Conservation (phyloP, 1,284 basidiomycete species). For the Rhodotorula sp. region DNA sequence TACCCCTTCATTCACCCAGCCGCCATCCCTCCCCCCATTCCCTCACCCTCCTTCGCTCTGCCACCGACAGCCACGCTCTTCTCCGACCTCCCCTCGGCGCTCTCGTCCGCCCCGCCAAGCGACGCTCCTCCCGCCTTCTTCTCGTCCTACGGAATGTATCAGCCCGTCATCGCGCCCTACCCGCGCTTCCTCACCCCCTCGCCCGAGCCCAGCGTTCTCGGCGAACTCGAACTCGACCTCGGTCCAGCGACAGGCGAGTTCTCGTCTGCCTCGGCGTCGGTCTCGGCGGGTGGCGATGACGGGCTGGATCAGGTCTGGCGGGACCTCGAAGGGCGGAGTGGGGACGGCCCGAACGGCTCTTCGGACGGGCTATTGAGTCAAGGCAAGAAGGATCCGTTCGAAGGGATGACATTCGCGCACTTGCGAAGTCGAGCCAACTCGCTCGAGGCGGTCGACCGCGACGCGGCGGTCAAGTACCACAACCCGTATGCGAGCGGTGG, state of each 20-base stretch:
- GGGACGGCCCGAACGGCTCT: no score
- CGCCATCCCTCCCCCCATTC: not conserved
- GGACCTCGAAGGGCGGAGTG: constrained; percentile 4
- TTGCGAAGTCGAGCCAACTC: constrained; percentile 25
- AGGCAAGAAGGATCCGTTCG: constrained; percentile 30
- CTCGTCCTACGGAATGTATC: constrained; percentile 40
- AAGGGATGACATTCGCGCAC: constrained; percentile 31
- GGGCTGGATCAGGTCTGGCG: constrained; percentile 9
- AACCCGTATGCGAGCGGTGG: not conserved
- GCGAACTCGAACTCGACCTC: constrained; percentile 38
- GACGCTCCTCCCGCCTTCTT: constrained; percentile 27
- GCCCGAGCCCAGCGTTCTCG: constrained; percentile 36
- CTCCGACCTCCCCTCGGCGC: constrained; percentile 21
- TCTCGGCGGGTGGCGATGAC: not conserved
- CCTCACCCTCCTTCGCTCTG: constrained; percentile 13
- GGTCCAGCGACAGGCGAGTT: constrained; percentile 14
- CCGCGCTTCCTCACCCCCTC: constrained; percentile 38
- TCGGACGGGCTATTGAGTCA: not conserved
- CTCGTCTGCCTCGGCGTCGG: not conserved
- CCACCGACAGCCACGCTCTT: constrained; percentile 28
- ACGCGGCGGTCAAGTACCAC: not conserved
- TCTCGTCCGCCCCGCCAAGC: constrained; percentile 16
- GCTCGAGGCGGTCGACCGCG: constrained; percentile 28
- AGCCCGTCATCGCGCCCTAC: constrained; percentile 35
- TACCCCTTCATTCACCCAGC: not conserved